Conservation (phyloP, 768 basidiomycete species). For the Kockovaella imperatae region DNA sequence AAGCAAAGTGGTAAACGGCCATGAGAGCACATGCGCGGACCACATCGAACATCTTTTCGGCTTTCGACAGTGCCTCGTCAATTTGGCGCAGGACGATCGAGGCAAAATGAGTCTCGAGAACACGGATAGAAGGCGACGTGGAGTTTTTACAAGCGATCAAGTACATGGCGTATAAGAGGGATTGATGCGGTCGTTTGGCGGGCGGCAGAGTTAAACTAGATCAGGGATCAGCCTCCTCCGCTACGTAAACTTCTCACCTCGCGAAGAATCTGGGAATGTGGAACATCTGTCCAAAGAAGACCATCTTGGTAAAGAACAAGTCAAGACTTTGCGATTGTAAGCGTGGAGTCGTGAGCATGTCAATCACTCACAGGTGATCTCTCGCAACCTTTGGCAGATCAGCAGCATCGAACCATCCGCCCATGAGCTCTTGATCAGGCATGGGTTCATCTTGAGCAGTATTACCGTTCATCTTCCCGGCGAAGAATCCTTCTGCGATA, state of each 20-base stretch:
- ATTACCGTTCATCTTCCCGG: too few relatives aligned
- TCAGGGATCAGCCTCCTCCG: neutral
- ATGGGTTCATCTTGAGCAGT: slow-evolving; percentile 4
- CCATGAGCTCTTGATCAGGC: slow-evolving; percentile 17
- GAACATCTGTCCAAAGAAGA: slow-evolving; percentile 27
- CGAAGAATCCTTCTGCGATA: too few relatives aligned
- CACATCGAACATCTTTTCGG: slow-evolving; percentile 31
- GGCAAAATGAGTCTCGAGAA: slow-evolving; percentile 33
- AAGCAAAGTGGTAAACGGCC: slow-evolving; percentile 31
- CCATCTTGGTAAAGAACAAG: slow-evolving; percentile 30
- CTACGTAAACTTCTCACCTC: slow-evolving; percentile 17
- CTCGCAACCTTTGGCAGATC: slow-evolving; percentile 34
- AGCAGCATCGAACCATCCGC: slow-evolving; percentile 38
- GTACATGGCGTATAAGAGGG: slow-evolving; percentile 37
- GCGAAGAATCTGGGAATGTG: slow-evolving; percentile 36
- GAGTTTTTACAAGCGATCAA: slow-evolving; percentile 27
- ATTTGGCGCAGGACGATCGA: slow-evolving; percentile 23
- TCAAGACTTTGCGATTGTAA: slow-evolving; percentile 21
- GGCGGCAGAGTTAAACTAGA: slow-evolving; percentile 21
- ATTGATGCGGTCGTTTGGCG: slow-evolving; percentile 33
- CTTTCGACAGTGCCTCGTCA: slow-evolving; percentile 22
- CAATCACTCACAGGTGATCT: slow-evolving; percentile 32
- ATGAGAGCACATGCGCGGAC: slow-evolving; percentile 26
- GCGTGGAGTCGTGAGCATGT: neutral
- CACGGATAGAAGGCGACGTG: slow-evolving; percentile 19